Evolutionary conservation across 2,329 filamentous ascomycete species (phyloP).

Genomic region (Orbilia quercus): DNA sequence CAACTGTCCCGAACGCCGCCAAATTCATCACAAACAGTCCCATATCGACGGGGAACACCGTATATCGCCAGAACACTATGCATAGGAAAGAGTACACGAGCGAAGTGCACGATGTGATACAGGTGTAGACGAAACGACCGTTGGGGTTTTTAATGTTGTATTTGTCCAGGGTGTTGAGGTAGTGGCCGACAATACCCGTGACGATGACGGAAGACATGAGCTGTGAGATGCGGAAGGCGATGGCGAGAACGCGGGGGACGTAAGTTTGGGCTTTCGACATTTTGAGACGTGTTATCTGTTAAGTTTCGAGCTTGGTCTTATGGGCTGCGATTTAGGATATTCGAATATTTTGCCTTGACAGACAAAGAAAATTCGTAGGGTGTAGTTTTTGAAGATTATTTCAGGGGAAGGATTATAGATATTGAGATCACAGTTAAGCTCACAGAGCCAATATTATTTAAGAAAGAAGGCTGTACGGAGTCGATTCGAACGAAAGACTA

Average conservation of each 20-base stretch:
- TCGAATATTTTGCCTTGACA: too few relatives aligned
- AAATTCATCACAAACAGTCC: constrained; percentile 44
- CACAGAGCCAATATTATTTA: constrained; percentile 10
- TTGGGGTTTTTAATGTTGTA: constrained; percentile 32
- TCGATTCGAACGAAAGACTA: too few relatives aligned
- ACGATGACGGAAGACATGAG: constrained; percentile 43
- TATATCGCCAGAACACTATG: constrained; percentile 49
- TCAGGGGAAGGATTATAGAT: too few relatives aligned
- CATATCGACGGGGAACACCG: constrained; percentile 44
- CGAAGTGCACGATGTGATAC: constrained; percentile 33
- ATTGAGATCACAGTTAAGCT: neutral
- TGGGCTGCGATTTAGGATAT: too few relatives aligned
- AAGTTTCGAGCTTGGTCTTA: too few relatives aligned
- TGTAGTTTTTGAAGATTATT: too few relatives aligned
- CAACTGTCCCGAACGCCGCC: constrained; percentile 39
- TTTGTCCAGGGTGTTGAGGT: constrained; percentile 33
- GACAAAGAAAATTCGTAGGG: neutral
- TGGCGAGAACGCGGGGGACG: constrained; percentile 38
- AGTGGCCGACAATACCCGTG: constrained; percentile 51
- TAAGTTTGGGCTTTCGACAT: constrained; percentile 50
- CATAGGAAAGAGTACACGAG: constrained; percentile 42
- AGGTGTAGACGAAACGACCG: constrained; percentile 45
- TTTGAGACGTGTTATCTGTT: too few relatives aligned
- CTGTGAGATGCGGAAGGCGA: constrained; percentile 36
- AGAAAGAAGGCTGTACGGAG: too few relatives aligned